Percentiles rank a stretch among this genome's conserved stretches.
These are phyloP conservation scores for Aaosphaeria pasadenensis DNA, from an alignment of 2,329 filamentous ascomycete genomes.

Conservation along the genomic window DNA sequence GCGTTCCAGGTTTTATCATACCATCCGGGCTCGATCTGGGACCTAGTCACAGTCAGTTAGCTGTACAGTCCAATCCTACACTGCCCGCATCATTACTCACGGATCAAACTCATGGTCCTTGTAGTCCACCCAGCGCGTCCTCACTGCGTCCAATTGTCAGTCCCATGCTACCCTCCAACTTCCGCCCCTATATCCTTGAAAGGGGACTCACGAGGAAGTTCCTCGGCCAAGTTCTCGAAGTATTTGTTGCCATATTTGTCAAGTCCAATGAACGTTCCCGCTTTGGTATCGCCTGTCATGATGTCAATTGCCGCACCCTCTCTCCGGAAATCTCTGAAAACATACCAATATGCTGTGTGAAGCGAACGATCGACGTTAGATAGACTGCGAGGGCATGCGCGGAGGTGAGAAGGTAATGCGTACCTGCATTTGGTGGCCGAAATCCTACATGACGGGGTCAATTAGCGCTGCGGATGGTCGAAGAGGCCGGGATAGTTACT, in stretches of 20 bases:
- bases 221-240: slow-evolving; percentile 87
- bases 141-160: slow-evolving; percentile 55
- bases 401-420: slow-evolving; percentile 38
- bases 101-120: slow-evolving; percentile 80
- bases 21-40: slow-evolving; percentile 91
- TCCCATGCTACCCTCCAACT: background rate
- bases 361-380: too few species aligned
- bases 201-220: slow-evolving; percentile 71
- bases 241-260: slow-evolving; percentile 97
- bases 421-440: slow-evolving; percentile 90
- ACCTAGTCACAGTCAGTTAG: slow-evolving; percentile 49
- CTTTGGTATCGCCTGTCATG: slow-evolving; percentile 85
- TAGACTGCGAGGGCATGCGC: slow-evolving; percentile 1
- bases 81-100: slow-evolving; percentile 44
- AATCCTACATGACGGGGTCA: slow-evolving; percentile 60
- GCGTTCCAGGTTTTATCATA: slow-evolving; percentile 25
- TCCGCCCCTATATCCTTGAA: background rate
- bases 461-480: slow-evolving; percentile 25
- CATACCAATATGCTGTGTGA: slow-evolving; percentile 38
- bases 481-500: slow-evolving; percentile 15
- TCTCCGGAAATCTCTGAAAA: background rate
- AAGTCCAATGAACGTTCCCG: slow-evolving; percentile 76
- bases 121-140: slow-evolving; percentile 97
- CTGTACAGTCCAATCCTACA: background rate
- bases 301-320: slow-evolving; percentile 21